phyloP scores from a whole-genome alignment of 2,329 filamentous ascomycete species.

The Ceratocystis lukuohia region DNA sequence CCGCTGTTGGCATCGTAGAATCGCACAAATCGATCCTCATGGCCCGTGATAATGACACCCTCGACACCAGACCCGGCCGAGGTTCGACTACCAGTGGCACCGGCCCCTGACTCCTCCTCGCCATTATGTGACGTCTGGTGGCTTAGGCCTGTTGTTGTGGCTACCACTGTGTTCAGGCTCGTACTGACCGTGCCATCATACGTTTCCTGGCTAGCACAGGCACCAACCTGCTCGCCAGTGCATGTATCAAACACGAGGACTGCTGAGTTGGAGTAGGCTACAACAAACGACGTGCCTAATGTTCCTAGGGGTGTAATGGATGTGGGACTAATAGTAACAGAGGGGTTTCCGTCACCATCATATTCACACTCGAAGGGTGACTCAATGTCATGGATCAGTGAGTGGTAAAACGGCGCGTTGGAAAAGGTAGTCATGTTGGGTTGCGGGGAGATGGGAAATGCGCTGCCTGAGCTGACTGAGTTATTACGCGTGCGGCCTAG shows the following conservation, averaged over 20 bases:
- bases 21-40: constrained; percentile 89
- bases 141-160: constrained; percentile 72
- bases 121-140: constrained; percentile 42
- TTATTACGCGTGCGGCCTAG: constrained; percentile 67
- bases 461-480: constrained; percentile 87
- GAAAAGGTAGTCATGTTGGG: constrained; percentile 62
- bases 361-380: constrained; percentile 31
- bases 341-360: constrained; percentile 32
- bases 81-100: constrained; percentile 60
- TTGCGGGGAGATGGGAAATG: constrained; percentile 80
- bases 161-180: constrained; percentile 83
- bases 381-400: constrained; percentile 73
- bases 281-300: constrained; percentile 78
- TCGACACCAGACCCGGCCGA: constrained; percentile 68
- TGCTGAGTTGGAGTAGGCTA: constrained; percentile 79
- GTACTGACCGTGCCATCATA: constrained; percentile 70
- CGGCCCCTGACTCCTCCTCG: constrained; percentile 61
- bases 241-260: constrained; percentile 87
- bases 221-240: constrained; percentile 78
- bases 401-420: constrained; percentile 74
- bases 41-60: constrained; percentile 87
- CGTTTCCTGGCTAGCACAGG: constrained; percentile 87
- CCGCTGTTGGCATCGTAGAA: constrained; percentile 99
- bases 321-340: constrained; percentile 59
- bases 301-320: constrained; percentile 81